Base-by-base conservation (phyloP, 805 yeast species). In the Spathaspora arborariae region DNA sequence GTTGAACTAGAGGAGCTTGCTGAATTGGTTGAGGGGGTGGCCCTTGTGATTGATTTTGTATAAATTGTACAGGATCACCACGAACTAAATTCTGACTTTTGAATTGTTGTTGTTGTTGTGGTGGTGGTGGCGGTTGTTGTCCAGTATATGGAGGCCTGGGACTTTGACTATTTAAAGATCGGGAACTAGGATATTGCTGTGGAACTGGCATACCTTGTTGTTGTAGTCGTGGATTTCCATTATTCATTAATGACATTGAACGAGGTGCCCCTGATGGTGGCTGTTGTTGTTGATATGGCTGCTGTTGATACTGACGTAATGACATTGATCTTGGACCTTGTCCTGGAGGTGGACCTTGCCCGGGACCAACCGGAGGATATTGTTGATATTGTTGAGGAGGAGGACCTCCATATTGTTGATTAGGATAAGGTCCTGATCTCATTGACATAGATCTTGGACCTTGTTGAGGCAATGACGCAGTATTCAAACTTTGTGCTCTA, bases 371-470 rank as follows among this genome's bases (percentile, higher is more conserved):
- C 27, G 41, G 49, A 16, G 39, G 24, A 5, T 21, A 13, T 26
- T 47, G 46, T 36, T 40, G 46, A 21, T 40, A 41, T 20, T 42
- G 49, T 27, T 39, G 46, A 11, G 38, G 42, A n/a, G 27, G 50
- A 15, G 40, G 16, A 20, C 33, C 45, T 26, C 33, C 20, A 20
- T 19, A 35, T 20, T 27, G 43, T 21, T 21, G 45, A 16, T 38
- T 46, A 2, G 41, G 46, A 26, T 40, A 24, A 30, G 43, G 46
- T 18, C 49, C 49, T 35, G 40, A 30, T 42, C 50, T 55, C 41
- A 65, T 50, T 11, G 70, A 63, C 64, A 63, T 65, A 2, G 69
- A 50, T 42, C 69, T 46, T 15, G 64, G 63, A 10, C 55, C 60
- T 39, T 46, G 48, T 34, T 27, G 50, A 7, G 35, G 44, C 38